Conservation (phyloP, 208 protist genomes). For the Acanthamoeba healyi region DNA sequence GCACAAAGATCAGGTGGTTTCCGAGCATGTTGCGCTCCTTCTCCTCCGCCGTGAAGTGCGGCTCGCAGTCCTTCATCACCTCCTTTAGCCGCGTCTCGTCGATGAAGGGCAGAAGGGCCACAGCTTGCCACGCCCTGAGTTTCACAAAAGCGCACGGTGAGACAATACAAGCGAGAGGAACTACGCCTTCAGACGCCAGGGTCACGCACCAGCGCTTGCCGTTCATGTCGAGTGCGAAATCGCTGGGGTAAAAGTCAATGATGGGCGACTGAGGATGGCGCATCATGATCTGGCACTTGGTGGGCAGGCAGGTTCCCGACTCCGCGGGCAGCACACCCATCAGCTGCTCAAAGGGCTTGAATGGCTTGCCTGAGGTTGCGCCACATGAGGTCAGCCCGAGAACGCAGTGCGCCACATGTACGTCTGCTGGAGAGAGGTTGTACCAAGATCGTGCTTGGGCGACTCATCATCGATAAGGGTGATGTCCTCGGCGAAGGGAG, state of each 20-base stretch:
- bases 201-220: slow-evolving; percentile 92
- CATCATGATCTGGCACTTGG: slow-evolving; percentile 52
- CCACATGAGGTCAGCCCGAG: slow-evolving; percentile 87
- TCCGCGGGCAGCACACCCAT: slow-evolving; percentile 96
- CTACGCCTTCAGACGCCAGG: slow-evolving; percentile 86
- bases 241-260: slow-evolving; percentile 97
- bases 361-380: slow-evolving; percentile 90
- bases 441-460: slow-evolving; percentile 28
- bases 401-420: background rate
- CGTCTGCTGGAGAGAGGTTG: background rate
- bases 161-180: background rate
- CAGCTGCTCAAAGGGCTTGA: slow-evolving; percentile 98
- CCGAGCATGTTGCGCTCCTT: background rate
- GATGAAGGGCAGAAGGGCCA: slow-evolving; percentile 94
- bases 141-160: too few species aligned
- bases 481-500: slow-evolving; percentile 95
- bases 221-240: slow-evolving; percentile 97
- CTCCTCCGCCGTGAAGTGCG: slow-evolving; percentile 18
- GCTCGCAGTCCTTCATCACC: slow-evolving; percentile 51
- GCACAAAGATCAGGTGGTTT: slow-evolving; percentile 61
- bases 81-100: slow-evolving; percentile 87
- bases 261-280: slow-evolving; percentile 67
- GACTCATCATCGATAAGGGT: slow-evolving; percentile 15
- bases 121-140: slow-evolving; percentile 80
- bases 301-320: background rate